These are phyloP conservation scores for Pythium oligandrum DNA, from an alignment of 352 stramenopile species.

Conservation along the genomic window DNA sequence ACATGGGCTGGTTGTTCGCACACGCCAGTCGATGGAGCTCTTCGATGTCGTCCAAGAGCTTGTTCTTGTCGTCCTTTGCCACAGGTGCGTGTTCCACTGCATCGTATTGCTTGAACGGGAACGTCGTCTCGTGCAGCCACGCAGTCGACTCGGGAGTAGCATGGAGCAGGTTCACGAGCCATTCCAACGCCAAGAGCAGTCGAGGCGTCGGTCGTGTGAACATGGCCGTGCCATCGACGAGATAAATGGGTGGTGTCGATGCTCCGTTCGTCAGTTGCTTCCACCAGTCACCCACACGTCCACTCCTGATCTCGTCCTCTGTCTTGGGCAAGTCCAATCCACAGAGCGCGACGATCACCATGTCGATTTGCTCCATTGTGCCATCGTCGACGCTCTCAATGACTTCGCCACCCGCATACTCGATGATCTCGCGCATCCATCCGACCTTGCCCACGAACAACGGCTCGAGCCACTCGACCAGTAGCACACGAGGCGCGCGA, in stretches of 20 bases:
- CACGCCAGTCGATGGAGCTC: slow-evolving; percentile 72
- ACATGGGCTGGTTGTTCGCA: slow-evolving; percentile 56
- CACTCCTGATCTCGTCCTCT: slow-evolving; percentile 29
- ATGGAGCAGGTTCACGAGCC: slow-evolving; percentile 41
- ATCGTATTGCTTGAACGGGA: slow-evolving; percentile 40
- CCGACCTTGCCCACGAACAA: slow-evolving; percentile 56
- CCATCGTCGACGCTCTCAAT: slow-evolving; percentile 15
- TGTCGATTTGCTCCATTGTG: slow-evolving; percentile 17
- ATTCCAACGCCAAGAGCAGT: slow-evolving; percentile 51
- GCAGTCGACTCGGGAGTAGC: slow-evolving; percentile 12
- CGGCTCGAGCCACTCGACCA: slow-evolving; percentile 75
- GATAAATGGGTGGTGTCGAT: slow-evolving; percentile 23
- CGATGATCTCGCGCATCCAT: slow-evolving; percentile 67
- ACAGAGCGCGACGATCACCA: slow-evolving; percentile 60
- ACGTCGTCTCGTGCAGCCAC: slow-evolving; percentile 29
- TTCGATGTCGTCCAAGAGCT: slow-evolving; percentile 44
- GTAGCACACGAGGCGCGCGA: slow-evolving; percentile 29
- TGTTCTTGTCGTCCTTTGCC: background rate
- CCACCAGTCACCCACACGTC: slow-evolving; percentile 43
- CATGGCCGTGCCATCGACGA: slow-evolving; percentile 72
- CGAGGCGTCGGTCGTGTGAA: slow-evolving; percentile 61
- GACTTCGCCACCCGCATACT: slow-evolving; percentile 32
- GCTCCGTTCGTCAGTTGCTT: slow-evolving; percentile 8
- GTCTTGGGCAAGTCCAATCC: slow-evolving; percentile 44
- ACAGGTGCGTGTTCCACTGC: background rate